Conservation (phyloP, 2,329 filamentous ascomycete genomes). For the Calonectria montana region DNA sequence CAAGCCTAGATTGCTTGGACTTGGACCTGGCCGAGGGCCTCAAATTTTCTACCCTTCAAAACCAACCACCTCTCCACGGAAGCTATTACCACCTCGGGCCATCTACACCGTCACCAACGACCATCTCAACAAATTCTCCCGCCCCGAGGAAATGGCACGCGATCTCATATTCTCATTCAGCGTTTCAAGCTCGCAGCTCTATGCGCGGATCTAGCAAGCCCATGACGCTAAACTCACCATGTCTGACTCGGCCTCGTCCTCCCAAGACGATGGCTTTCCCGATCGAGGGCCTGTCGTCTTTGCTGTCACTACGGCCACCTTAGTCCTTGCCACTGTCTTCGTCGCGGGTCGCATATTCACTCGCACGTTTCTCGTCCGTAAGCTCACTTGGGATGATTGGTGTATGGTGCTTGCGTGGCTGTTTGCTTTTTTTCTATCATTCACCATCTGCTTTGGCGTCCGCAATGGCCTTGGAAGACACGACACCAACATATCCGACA, state of each 20-base stretch:
- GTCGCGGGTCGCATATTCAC: constrained; percentile 80
- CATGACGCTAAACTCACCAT: constrained; percentile 42
- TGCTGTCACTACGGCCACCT: constrained; percentile 75
- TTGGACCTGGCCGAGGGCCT: neutral
- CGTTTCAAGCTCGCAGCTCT: constrained; percentile 30
- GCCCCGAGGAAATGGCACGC: constrained; percentile 37
- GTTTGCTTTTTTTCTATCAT: constrained; percentile 74
- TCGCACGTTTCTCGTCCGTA: constrained; percentile 77
- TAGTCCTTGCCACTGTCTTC: constrained; percentile 78
- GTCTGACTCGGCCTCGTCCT: constrained; percentile 41
- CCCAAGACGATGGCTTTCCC: constrained; percentile 45
- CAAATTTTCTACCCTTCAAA: neutral
- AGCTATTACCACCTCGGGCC: neutral
- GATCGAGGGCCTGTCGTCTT: constrained; percentile 73
- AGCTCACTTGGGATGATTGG: constrained; percentile 81
- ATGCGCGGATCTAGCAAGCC: constrained; percentile 31
- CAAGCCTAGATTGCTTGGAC: neutral
- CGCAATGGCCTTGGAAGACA: constrained; percentile 75
- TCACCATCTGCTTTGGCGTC: constrained; percentile 74
- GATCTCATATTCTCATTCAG: constrained; percentile 24
- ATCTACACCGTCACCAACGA: neutral
- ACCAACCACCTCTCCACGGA: neutral
- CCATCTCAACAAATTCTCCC: neutral
- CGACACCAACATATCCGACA: constrained; percentile 67
- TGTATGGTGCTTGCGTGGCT: constrained; percentile 85